Evolutionary conservation across 345 rosid genomes (phyloP).

Genomic region (Hevea brasiliensis): DNA sequence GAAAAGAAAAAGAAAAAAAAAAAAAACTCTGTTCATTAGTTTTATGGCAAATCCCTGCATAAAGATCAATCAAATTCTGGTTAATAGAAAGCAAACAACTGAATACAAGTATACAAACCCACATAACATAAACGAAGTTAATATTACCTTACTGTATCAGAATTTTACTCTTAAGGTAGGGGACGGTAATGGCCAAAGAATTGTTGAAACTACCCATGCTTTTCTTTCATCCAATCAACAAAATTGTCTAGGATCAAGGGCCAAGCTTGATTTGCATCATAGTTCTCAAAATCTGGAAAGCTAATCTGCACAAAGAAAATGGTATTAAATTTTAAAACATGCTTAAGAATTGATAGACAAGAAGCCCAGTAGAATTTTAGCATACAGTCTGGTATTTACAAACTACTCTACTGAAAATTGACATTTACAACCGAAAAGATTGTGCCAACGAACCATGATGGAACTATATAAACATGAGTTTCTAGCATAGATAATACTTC

Average conservation of each 20-base stretch:
- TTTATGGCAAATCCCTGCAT: constrained; percentile 2
- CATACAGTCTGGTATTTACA: not conserved
- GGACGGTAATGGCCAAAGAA: not conserved
- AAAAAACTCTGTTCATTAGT: not conserved
- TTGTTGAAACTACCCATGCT: constrained; percentile 26
- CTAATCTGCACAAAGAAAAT: constrained; percentile 34
- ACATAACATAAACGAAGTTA: not conserved
- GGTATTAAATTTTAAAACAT: not conserved
- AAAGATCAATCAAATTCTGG: not conserved
- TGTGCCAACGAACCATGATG: too few species aligned
- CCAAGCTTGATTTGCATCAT: constrained; percentile 48
- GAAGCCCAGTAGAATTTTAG: not conserved
- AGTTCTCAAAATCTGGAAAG: constrained; percentile 48
- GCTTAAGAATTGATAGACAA: not conserved
- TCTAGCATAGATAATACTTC: not conserved
- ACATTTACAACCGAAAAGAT: not conserved
- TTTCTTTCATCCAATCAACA: constrained; percentile 56
- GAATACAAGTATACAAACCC: not conserved
- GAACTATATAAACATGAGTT: not conserved
- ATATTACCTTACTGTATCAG: not conserved
- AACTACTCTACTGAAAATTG: not conserved
- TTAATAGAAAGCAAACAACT: not conserved
- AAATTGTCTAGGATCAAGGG: constrained; percentile 56
- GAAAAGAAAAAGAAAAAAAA: too few species aligned
- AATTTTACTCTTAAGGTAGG: not conserved